Percentiles rank a stretch among this genome's conserved stretches.
These are phyloP conservation scores for Kwoniella shandongensis DNA, from an alignment of 768 basidiomycete genomes.

Conservation along the genomic window DNA sequence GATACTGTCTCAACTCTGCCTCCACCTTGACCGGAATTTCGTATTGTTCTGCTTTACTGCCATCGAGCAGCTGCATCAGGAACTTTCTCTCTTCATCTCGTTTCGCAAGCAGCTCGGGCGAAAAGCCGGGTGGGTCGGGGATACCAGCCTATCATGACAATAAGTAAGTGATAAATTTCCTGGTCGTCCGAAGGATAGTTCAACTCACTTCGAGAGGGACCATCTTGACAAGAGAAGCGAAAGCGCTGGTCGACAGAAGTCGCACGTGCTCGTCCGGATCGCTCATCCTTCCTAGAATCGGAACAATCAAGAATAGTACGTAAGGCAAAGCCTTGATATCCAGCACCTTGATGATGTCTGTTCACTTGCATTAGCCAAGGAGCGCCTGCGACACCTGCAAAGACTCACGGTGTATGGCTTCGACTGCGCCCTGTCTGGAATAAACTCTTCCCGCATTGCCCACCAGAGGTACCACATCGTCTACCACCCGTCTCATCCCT, in stretches of 20 bases:
- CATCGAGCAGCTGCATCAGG: conserved; percentile 88
- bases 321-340: conserved; percentile 95
- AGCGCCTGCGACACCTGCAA: too few species aligned
- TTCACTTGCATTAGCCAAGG: not conserved
- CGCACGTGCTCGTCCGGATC: conserved; percentile 89
- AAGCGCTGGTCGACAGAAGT: conserved; percentile 92
- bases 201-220: conserved; percentile 83
- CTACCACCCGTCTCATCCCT: conserved; percentile 87
- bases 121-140: conserved; percentile 93
- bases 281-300: conserved; percentile 95
- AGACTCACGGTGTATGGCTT: conserved; percentile 82
- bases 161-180: too few species aligned
- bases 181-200: not conserved
- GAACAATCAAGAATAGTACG: conserved; percentile 93
- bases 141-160: conserved; percentile 71
- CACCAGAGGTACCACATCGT: conserved; percentile 74
- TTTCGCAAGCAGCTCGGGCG: conserved; percentile 78
- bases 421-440: conserved; percentile 85
- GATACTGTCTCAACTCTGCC: conserved; percentile 92
- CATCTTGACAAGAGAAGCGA: conserved; percentile 96
- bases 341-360: conserved; percentile 86
- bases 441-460: conserved; percentile 71
- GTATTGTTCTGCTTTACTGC: conserved; percentile 90
- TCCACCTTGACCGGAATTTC: conserved; percentile 81
- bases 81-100: conserved; percentile 87